Percentiles rank a stretch among this genome's conserved stretches.
Conservation (phyloP, 805 yeast species). For the Clavispora asparagi region DNA sequence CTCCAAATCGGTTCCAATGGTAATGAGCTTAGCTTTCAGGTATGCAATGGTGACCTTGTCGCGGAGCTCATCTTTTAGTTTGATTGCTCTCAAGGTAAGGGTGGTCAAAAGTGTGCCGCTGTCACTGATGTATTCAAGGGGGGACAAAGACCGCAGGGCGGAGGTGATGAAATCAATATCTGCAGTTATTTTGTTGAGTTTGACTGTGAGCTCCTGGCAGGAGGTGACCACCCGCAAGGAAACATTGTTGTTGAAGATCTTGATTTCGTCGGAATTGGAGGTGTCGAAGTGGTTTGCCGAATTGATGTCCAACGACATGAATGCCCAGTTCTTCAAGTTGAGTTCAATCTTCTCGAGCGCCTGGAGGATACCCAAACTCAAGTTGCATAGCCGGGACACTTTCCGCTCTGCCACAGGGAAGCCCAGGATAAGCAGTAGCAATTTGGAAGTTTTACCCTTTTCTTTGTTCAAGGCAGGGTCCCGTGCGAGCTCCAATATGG, state of each 20-base stretch:
- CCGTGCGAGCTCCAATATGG: slow-evolving; percentile 41
- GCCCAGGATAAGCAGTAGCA: slow-evolving; percentile 38
- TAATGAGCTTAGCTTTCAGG: slow-evolving; percentile 59
- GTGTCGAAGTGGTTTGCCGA: slow-evolving; percentile 34
- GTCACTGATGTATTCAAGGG: slow-evolving; percentile 47
- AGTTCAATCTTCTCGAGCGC: slow-evolving; percentile 47
- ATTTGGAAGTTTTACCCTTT: slow-evolving; percentile 33
- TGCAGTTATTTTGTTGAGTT: slow-evolving; percentile 35
- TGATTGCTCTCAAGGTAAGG: slow-evolving; percentile 40
- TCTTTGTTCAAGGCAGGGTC: slow-evolving; percentile 45
- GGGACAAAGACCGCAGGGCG: slow-evolving; percentile 35
- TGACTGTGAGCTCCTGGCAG: slow-evolving; percentile 44
- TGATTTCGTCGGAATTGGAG: slow-evolving; percentile 13
- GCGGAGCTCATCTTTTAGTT: slow-evolving; percentile 45
- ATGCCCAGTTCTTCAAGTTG: slow-evolving; percentile 50
- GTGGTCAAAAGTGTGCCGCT: slow-evolving; percentile 47
- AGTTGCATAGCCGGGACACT: slow-evolving; percentile 44
- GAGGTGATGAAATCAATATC: slow-evolving; percentile 45
- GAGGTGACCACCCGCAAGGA: slow-evolving; percentile 49
- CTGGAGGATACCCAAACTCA: slow-evolving; percentile 42
- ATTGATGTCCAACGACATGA: slow-evolving; percentile 46
- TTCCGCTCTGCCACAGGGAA: slow-evolving; percentile 40
- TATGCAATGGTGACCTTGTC: slow-evolving; percentile 54
- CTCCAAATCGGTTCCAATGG: slow-evolving; percentile 61
- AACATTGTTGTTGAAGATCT: slow-evolving; percentile 46